Base-by-base conservation (phyloP, 129 eudicot genomes). In the Saposhnikovia divaricata region DNA sequence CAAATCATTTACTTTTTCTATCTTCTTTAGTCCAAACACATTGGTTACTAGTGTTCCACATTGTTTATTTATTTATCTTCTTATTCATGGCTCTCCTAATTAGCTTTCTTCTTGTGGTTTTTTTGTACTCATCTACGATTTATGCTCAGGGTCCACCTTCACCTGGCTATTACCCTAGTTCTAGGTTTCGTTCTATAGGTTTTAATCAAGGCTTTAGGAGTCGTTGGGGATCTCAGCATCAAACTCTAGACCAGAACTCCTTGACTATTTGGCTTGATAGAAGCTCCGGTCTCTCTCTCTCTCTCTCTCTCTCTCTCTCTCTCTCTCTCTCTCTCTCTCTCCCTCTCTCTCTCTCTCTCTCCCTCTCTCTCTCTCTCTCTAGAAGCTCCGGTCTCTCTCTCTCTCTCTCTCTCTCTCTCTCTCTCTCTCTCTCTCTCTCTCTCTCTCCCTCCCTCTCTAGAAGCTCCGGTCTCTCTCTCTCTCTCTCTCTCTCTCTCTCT, bases 141-240 rank as follows among this genome's bases (percentile, higher is more conserved):
- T 84, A 84, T 45, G 93, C 85, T 63, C 88, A 90, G 77, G 96
- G 83, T 80, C 98, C 92, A 77, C 97, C 97, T 79, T 90, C 97
- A 37, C 93, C 96, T 16, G 98, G 97, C 63, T 91, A 81, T 86
- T 94, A 87, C 83, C 98, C 97, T 66, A 90, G 96, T 46, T 90
- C 96, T 9, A 85, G 87, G 78, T 66, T 91, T 38, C 69, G 61
- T 61, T 82, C 92, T 23, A 28, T 86, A 80, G 86, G 87, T 72
- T 94, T 94, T 80, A 77, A 72, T 79, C 90, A 87, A 83, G 91
- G 85, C 6, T 94, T 82, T 51, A 76, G 82, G 27, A 94, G 70
- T 74, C 79, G 87, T 27, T 94, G 98, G 98, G 98, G 98, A 10
- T 80, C 97, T 70, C 92, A 91, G 45, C 96, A 94, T 80, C 98